phyloP scores from a whole-genome alignment of 495 filamentous ascomycete species.

The Entonaema liquescens region DNA sequence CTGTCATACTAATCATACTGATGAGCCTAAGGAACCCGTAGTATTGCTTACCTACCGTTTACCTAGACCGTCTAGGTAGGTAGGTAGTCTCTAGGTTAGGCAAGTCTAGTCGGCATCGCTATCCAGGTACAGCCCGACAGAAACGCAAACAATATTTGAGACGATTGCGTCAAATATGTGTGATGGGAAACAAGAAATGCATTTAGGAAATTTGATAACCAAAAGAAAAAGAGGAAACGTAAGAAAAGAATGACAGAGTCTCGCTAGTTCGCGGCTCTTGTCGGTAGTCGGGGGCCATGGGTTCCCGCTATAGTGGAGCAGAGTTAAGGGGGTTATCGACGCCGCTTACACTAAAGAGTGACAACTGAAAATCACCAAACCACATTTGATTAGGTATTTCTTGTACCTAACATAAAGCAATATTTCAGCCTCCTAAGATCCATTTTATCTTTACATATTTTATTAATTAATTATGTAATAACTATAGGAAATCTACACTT shows the following conservation, averaged over 20 bases:
- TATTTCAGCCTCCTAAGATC: neutral
- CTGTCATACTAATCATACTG: too few relatives aligned
- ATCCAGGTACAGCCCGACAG: constrained; percentile 7
- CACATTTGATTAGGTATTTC: neutral
- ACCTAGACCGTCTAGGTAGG: too few relatives aligned
- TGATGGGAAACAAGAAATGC: constrained; percentile 11
- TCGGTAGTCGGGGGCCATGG: constrained; percentile 31
- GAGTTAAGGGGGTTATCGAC: neutral
- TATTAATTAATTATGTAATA: neutral
- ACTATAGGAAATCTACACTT: neutral
- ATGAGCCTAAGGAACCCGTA: too few relatives aligned
- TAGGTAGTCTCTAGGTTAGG: too few relatives aligned
- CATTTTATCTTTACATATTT: neutral
- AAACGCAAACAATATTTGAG: neutral
- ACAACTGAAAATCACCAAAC: neutral
- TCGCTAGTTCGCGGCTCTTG: constrained; percentile 2
- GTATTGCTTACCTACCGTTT: too few relatives aligned
- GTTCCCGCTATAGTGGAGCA: constrained; percentile 19
- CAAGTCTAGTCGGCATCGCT: constrained; percentile 10
- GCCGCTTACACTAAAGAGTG: constrained; percentile 8
- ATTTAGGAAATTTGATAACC: neutral
- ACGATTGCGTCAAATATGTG: constrained; percentile 12
- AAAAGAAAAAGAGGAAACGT: constrained; percentile 12
- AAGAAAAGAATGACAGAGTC: neutral
- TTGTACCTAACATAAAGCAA: neutral